Conservation (phyloP, 257 asterid genomes). For the Euphrasia confusa region DNA sequence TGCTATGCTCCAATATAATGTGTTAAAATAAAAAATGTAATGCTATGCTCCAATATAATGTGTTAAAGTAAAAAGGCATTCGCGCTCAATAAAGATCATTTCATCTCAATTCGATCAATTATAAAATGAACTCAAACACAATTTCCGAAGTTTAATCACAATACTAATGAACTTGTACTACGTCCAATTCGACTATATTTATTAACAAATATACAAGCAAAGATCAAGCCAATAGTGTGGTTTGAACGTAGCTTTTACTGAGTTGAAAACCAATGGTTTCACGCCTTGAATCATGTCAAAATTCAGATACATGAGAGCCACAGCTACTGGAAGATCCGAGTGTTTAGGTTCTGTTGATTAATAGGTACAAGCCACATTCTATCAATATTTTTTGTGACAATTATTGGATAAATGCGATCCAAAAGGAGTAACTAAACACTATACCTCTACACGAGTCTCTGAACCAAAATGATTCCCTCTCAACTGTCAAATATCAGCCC, state of each 20-base stretch:
- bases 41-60: no score
- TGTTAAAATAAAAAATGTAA: no score
- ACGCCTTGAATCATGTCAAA: neutral
- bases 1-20: no score
- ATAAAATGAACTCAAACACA: no score
- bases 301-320: neutral
- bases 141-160: no score
- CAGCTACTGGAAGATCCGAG: neutral
- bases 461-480: constrained; percentile 7
- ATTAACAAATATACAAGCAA: no score
- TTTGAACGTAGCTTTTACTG: neutral
- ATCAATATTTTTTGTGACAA: constrained; percentile 8
- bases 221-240: neutral
- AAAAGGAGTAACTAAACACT: neutral
- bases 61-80: no score
- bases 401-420: neutral
- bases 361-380: constrained; percentile 3
- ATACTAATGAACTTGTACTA: no score
- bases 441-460: constrained; percentile 25
- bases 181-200: no score
- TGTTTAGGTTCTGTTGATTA: constrained; percentile 16
- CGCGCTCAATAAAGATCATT: no score
- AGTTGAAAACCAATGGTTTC: neutral
- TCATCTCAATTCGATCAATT: no score
- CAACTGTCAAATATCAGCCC: constrained; percentile 2